A percentile compares a stretch with the other conserved stretches of the same genome.
phyloP scores from a whole-genome alignment of 2,329 filamentous ascomycete species.

The Penicillium nordicum region DNA sequence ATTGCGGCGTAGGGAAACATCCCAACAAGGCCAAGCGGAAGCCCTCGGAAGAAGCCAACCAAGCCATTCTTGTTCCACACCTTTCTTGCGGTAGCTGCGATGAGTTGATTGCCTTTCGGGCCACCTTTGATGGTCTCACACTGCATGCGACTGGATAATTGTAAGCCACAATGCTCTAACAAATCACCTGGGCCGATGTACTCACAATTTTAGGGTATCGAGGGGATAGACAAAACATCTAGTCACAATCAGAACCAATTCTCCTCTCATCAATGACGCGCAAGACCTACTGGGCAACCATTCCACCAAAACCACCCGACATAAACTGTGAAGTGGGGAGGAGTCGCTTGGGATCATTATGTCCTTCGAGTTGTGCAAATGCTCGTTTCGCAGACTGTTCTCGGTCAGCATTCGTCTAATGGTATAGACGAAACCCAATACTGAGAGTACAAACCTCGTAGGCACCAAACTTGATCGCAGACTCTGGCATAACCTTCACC shows the following conservation, averaged over 20 bases:
- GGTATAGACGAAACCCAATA: neutral
- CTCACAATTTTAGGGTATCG: slow-evolving; percentile 64
- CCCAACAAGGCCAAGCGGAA: slow-evolving; percentile 88
- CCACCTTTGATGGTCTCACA: slow-evolving; percentile 89
- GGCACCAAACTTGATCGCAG: slow-evolving; percentile 95
- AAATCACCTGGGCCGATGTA: neutral
- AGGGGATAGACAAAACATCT: slow-evolving; percentile 92
- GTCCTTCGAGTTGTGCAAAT: slow-evolving; percentile 82
- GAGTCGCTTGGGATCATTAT: slow-evolving; percentile 74
- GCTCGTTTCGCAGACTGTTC: slow-evolving; percentile 75
- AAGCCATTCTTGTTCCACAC: slow-evolving; percentile 78
- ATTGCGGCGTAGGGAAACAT: slow-evolving; percentile 99
- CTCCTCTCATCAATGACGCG: neutral
- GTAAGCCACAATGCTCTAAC: slow-evolving; percentile 5
- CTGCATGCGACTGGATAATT: slow-evolving; percentile 67
- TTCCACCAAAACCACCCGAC: slow-evolving; percentile 85
- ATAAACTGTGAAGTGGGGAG: slow-evolving; percentile 83
- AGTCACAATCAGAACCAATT: slow-evolving; percentile 22
- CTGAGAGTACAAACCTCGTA: slow-evolving; percentile 64
- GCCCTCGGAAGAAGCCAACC: slow-evolving; percentile 78
- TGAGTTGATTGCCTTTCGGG: slow-evolving; percentile 75
- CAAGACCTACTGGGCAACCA: slow-evolving; percentile 75
- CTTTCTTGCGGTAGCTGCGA: slow-evolving; percentile 76
- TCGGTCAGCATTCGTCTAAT: slow-evolving; percentile 14
- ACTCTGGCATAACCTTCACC: slow-evolving; percentile 97